phyloP scores from a whole-genome alignment of 2,329 filamentous ascomycete species.

The Arthrobotrys iridis region DNA sequence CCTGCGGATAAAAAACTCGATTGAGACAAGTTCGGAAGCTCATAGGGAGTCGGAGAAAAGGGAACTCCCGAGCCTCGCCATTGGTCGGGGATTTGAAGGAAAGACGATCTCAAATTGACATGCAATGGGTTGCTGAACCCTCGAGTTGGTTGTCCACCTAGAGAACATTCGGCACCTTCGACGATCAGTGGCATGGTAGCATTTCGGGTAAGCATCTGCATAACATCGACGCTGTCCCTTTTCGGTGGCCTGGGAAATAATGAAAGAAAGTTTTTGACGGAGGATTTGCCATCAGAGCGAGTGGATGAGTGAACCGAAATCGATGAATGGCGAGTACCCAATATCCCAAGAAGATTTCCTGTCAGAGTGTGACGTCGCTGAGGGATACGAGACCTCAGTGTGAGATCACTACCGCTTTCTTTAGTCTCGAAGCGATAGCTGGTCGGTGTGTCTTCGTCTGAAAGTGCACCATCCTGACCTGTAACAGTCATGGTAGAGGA shows the following conservation, averaged over 20 bases:
- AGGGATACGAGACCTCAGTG: background rate
- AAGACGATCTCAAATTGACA: background rate
- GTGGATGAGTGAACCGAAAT: background rate
- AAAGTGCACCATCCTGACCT: slow-evolving; percentile 12
- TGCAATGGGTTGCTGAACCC: slow-evolving; percentile 18
- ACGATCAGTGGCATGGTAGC: slow-evolving; percentile 15
- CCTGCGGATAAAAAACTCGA: background rate
- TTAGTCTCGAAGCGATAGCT: background rate
- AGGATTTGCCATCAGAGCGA: background rate
- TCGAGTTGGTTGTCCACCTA: background rate
- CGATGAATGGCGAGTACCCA: background rate
- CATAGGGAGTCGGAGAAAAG: background rate
- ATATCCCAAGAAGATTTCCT: slow-evolving; percentile 25
- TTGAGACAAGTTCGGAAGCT: background rate
- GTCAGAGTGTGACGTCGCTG: slow-evolving; percentile 35
- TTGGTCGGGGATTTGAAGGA: background rate
- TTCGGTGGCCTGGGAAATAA: slow-evolving; percentile 25
- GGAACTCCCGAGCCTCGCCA: background rate
- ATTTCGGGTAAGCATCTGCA: slow-evolving; percentile 9
- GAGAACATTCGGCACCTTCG: slow-evolving; percentile 11
- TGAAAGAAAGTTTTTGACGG: slow-evolving; percentile 14
- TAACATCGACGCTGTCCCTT: slow-evolving; percentile 13
- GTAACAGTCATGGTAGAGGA: slow-evolving; percentile 37
- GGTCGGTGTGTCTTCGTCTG: slow-evolving; percentile 21
- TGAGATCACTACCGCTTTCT: background rate